phyloP scores from a whole-genome alignment of 2,329 filamentous ascomycete species.

The Talaromyces piceae region DNA sequence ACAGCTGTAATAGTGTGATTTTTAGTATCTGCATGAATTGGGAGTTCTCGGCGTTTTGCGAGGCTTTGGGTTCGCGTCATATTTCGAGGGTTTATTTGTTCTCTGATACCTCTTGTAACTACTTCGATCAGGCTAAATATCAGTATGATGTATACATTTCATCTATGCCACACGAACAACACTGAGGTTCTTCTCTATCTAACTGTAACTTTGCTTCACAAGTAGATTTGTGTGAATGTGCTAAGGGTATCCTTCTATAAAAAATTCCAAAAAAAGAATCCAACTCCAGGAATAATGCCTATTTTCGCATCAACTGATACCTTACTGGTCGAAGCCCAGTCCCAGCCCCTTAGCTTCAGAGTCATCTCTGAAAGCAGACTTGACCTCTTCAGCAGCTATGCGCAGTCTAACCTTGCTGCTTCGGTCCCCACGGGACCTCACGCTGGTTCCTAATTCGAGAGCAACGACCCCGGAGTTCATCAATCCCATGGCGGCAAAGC shows the following conservation, averaged over 20 bases:
- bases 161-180: too few relatives aligned
- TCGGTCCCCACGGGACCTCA: constrained; percentile 55
- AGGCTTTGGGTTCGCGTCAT: background rate
- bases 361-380: constrained; percentile 80
- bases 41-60: constrained; percentile 19
- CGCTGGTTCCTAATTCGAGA: constrained; percentile 50
- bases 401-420: constrained; percentile 80
- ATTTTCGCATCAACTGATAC: background rate
- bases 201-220: too few relatives aligned
- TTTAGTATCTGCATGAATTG: constrained; percentile 19
- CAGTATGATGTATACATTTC: background rate
- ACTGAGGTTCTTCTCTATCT: too few relatives aligned
- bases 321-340: constrained; percentile 40
- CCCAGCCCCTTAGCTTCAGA: constrained; percentile 75
- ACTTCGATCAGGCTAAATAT: background rate
- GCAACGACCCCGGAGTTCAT: constrained; percentile 83
- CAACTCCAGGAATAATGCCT: background rate
- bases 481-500: constrained; percentile 70
- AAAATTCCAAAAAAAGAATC: background rate
- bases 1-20: background rate
- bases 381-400: constrained; percentile 85
- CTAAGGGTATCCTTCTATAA: background rate
- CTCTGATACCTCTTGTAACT: background rate
- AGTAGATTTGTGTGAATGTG: background rate
- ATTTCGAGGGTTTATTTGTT: background rate